phyloP scores from a whole-genome alignment of 139 green algal species.

The Choricystis sp. region DNA sequence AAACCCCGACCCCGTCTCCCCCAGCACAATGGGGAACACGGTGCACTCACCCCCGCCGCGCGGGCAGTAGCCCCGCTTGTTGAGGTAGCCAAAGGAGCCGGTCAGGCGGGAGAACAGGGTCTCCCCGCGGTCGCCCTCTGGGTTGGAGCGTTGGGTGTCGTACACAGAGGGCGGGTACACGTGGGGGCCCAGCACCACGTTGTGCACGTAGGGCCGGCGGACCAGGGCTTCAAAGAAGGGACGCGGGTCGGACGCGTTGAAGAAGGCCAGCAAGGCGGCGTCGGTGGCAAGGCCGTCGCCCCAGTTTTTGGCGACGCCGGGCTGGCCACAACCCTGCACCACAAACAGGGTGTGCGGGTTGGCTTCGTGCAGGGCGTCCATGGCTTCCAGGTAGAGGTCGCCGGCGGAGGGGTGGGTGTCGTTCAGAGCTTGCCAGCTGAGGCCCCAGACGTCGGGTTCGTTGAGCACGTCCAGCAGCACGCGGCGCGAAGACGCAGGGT shows the following conservation, averaged over 20 bases:
- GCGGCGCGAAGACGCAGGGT: neutral
- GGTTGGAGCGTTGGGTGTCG: neutral
- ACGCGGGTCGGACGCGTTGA: neutral
- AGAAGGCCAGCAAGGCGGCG: neutral
- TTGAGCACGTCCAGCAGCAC: slow-evolving; percentile 4
- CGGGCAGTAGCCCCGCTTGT: neutral
- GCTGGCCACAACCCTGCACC: slow-evolving; percentile 1
- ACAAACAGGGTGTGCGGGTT: neutral
- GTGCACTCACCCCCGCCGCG: neutral
- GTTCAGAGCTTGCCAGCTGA: neutral
- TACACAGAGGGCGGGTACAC: slow-evolving; percentile 1
- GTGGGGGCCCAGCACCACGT: slow-evolving; percentile 2
- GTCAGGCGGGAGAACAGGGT: neutral
- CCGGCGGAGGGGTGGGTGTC: neutral
- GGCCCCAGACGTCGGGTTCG: slow-evolving; percentile 2
- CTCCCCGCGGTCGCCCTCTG: neutral
- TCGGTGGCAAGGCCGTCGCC: slow-evolving; percentile 3
- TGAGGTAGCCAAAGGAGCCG: slow-evolving; percentile 2
- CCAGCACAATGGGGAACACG: neutral
- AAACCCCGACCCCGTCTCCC: neutral
- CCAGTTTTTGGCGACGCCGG: slow-evolving; percentile 1
- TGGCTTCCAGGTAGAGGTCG: slow-evolving; percentile 1
- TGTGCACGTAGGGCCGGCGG: neutral
- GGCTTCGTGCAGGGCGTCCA: slow-evolving; percentile 1
- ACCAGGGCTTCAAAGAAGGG: slow-evolving; percentile 3